A percentile compares a stretch with the other conserved stretches of the same genome.
These are phyloP conservation scores for Apiospora phragmitis DNA, from an alignment of 2,329 filamentous ascomycete genomes.

Conservation along the genomic window DNA sequence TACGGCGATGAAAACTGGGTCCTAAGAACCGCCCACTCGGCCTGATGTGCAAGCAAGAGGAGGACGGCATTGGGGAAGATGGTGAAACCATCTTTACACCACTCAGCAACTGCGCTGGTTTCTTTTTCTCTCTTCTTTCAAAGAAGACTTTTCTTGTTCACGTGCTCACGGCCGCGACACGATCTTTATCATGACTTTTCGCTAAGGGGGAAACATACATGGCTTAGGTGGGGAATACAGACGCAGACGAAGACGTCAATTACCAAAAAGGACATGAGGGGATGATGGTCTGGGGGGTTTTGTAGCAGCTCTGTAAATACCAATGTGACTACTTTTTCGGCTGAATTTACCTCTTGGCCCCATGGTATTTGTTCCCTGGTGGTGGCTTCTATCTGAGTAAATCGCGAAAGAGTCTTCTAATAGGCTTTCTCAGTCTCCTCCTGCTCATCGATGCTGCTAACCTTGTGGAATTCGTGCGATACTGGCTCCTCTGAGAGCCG, in stretches of 20 bases:
- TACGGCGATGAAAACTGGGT: not conserved
- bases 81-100: not conserved
- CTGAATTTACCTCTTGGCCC: not conserved
- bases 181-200: constrained; percentile 14
- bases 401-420: not conserved
- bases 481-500: constrained; percentile 12
- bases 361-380: not conserved
- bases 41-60: not conserved
- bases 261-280: not conserved
- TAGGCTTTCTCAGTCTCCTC: constrained; percentile 48
- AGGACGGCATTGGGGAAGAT: not conserved
- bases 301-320: constrained; percentile 19
- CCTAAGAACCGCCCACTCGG: not conserved
- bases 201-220: not conserved
- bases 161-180: constrained; percentile 15
- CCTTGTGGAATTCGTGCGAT: constrained; percentile 41
- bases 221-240: not conserved
- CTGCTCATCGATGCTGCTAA: constrained; percentile 55
- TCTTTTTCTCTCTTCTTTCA: constrained; percentile 11
- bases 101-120: constrained; percentile 2
- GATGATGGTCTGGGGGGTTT: not conserved
- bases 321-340: constrained; percentile 41
- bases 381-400: not conserved
- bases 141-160: constrained; percentile 12
- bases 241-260: not conserved